Conservation (phyloP, 306 rosid genomes). For the Cucurbita maxima region DNA sequence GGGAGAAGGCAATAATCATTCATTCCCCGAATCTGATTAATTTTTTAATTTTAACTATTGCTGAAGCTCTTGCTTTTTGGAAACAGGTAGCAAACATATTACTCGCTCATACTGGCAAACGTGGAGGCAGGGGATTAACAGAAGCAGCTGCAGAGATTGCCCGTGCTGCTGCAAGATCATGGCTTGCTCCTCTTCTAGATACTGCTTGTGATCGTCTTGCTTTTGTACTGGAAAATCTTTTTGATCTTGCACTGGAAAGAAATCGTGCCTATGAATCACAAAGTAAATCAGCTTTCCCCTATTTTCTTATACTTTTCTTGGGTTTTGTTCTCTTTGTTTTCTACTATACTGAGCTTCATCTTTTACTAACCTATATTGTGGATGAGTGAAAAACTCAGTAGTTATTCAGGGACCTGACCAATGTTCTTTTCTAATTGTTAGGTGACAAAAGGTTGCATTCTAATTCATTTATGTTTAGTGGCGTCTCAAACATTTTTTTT, state of each 20-base stretch:
- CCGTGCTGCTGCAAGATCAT: slow-evolving; percentile 86
- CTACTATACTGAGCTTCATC: background rate
- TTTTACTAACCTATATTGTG: background rate
- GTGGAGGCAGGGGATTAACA: slow-evolving; percentile 70
- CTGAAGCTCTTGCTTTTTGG: background rate
- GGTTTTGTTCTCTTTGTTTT: background rate
- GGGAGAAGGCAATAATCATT: slow-evolving; percentile 59
- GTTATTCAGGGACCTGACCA: background rate
- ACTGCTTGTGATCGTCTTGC: slow-evolving; percentile 93
- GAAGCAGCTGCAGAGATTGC: slow-evolving; percentile 99
- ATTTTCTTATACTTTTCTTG: background rate
- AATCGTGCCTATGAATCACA: slow-evolving; percentile 44
- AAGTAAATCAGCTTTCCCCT: slow-evolving; percentile 20
- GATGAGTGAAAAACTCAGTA: background rate
- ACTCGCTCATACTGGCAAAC: slow-evolving; percentile 89
- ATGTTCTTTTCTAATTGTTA: background rate
- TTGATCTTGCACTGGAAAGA: slow-evolving; percentile 78
- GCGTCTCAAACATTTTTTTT: background rate
- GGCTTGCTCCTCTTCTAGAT: slow-evolving; percentile 98
- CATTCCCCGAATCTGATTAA: background rate
- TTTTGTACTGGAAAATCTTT: slow-evolving; percentile 72
- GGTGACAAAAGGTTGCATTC: background rate
- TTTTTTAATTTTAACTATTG: background rate
- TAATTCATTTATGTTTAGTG: background rate
- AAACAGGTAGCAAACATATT: slow-evolving; percentile 88